Base-by-base conservation (phyloP, 1,284 basidiomycete species). In the Lignosus rhinocerotis region DNA sequence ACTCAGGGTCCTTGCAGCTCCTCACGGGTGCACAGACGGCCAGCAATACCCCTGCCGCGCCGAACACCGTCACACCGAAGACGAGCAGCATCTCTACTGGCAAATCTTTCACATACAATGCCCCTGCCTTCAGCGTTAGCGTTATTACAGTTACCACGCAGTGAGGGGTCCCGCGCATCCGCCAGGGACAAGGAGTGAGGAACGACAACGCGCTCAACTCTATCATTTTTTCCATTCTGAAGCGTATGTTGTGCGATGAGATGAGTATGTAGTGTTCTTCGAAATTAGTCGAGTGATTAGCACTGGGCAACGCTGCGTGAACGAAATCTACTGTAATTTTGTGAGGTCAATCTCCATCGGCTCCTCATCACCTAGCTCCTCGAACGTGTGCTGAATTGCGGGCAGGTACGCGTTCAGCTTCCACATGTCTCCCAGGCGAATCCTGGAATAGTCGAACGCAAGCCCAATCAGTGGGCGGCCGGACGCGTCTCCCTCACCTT, bases 391-490 rank as follows among this genome's bases (percentile, higher is more conserved):
- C 66, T 90, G 83, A 60, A 97, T 79, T 6, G 91, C 87, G 2
- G 83, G 81, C 56, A 88, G 75, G 70, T 94, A 96, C 53, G 81
- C 73, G 33, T 81, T 80, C 75, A 94, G 80, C 74, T 92, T 93
- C 87, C 89, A 90, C 79, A 96, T 86, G 55, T 91, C 85, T 1
- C 84, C 84, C 21, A 96, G 80, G 19, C 77, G 82, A 56, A 96
- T 75, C 17, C 85, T 82, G 60, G 88, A 82, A 62, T 91, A 82
- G 70, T 98, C 96, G 69, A 96, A 92, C 2, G 93, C 92, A 32
- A 94, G 76, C 0, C 86, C 89, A 4, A 95, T 78, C 73, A 21
- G 79, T 75, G 52, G 72, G 58, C 19, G 59, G 59, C 19, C 53
- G 16, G 53, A 36, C 10, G 30, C 45, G 19, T 36, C 55, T n/a